phyloP scores from a whole-genome alignment of 1,284 basidiomycete genomes.

The Meira miltonrushii region DNA sequence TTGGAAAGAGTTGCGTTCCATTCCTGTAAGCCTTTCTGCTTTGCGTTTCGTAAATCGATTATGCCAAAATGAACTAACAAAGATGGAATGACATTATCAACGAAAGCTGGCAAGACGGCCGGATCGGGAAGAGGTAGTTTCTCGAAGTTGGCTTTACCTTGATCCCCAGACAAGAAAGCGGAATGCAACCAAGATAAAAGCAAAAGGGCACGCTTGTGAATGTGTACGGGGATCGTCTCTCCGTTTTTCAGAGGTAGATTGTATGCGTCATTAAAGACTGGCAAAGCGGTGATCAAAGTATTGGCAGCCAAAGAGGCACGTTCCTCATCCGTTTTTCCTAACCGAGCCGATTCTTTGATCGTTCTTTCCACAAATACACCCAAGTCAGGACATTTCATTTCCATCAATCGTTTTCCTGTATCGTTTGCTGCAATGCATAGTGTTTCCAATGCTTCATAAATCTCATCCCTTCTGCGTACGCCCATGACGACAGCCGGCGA shows the following conservation, averaged over 20 bases:
- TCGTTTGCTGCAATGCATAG: constrained; percentile 65
- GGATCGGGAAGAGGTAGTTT: background rate
- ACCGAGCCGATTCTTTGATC: background rate
- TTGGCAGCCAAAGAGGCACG: background rate
- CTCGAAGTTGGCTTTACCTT: background rate
- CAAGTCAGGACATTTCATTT: constrained; percentile 64
- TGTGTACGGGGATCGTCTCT: constrained; percentile 58
- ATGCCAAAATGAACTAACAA: constrained; percentile 72
- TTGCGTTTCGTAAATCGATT: constrained; percentile 60
- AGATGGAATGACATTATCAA: constrained; percentile 81
- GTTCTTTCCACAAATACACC: constrained; percentile 59
- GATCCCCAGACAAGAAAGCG: background rate
- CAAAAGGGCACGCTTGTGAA: constrained; percentile 83
- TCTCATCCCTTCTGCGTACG: constrained; percentile 61
- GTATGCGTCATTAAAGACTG: constrained; percentile 16
- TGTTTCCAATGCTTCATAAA: constrained; percentile 68
- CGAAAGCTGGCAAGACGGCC: constrained; percentile 62
- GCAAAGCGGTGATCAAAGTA: constrained; percentile 2
- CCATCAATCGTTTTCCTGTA: constrained; percentile 65
- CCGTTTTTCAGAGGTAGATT: constrained; percentile 5
- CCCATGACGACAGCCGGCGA: constrained; percentile 70
- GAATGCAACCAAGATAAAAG: constrained; percentile 56
- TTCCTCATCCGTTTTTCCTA: constrained; percentile 1
- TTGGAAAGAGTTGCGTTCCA: background rate
- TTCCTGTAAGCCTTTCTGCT: background rate